Percentiles rank a stretch among this genome's conserved stretches.
Evolutionary conservation across 257 asterid genomes (phyloP).

Genomic region (Salvia rosmarinus): DNA sequence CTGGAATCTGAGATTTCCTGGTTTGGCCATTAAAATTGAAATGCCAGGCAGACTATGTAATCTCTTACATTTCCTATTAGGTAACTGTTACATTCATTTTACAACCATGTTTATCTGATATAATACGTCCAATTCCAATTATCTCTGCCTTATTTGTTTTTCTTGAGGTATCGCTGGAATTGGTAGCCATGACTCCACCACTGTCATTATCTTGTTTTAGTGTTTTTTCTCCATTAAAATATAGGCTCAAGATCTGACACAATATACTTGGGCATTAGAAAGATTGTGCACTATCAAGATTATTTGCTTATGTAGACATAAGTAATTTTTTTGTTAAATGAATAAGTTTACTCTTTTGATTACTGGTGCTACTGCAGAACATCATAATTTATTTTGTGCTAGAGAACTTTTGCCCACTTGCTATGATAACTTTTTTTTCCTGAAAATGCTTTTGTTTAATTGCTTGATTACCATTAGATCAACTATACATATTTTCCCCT

Average conservation of each 20-base stretch:
- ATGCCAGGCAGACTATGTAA: background rate
- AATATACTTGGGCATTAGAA: background rate
- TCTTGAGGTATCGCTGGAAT: too few species aligned
- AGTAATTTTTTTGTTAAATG: background rate
- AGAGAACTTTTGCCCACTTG: background rate
- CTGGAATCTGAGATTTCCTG: background rate
- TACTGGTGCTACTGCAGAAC: background rate
- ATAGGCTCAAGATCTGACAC: too few species aligned
- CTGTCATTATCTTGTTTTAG: too few species aligned
- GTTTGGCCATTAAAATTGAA: background rate
- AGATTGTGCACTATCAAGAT: background rate
- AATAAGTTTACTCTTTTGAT: background rate
- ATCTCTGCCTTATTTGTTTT: too few species aligned
- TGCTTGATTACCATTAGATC: background rate
- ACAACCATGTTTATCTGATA: too few species aligned
- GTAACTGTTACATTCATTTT: too few species aligned
- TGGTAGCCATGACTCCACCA: too few species aligned
- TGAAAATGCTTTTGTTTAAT: conserved; percentile 7
- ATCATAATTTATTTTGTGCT: background rate
- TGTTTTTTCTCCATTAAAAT: too few species aligned
- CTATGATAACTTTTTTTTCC: background rate
- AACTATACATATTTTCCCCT: background rate
- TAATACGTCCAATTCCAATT: too few species aligned
- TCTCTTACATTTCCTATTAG: background rate
- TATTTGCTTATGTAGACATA: background rate